Base-by-base conservation (phyloP, 106 monocot genomes). In the Dioscorea alata region DNA sequence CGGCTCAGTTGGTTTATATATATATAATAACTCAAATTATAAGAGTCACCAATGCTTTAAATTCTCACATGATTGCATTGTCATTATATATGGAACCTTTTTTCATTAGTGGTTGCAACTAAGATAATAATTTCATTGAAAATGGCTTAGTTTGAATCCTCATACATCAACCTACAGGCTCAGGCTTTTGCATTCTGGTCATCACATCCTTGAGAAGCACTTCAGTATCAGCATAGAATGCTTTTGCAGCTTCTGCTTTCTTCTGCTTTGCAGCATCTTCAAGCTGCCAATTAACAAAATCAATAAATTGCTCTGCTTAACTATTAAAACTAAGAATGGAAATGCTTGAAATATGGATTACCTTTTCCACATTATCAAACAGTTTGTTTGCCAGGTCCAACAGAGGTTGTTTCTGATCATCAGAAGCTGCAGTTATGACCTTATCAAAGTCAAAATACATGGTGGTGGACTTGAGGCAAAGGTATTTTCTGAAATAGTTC, bases 361-460 rank as follows among this genome's bases (percentile, higher is more conserved):
- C 87, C 76, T 69, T 74, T 62, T 88, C 88, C 20, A 85, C 70
- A 59, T 33, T 79, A 81, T 89, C 74, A 57, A 89, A 89, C 51
- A 89, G 67, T 22, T 72, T 73, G 71, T 71, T 74, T 21, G 85
- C 88, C 23, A 89, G 79, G 51, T 82, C 71, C 6, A 72, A 59
- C 18, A 89, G 76, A 12, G 75, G 78, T 24, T 63, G 67, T 61
- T 76, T 76, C 74, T 79, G 67, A 13, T 79, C 71, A 10, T 50
- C 79, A 13, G 73, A 16, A 25, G 84, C 81, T 4, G 82, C 82
- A n/a, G 75, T 53, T 70, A 85, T 85, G 54, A 89, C 60, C 71
- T 76, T 82, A 59, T 89, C 85, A 73, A 89, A 89, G 28, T 89
- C 85, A 24, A 67, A 89, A 79, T 85, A 89, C 88, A 89, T 89